phyloP scores from a whole-genome alignment of 306 rosid species.

The Carpinus viminea region DNA sequence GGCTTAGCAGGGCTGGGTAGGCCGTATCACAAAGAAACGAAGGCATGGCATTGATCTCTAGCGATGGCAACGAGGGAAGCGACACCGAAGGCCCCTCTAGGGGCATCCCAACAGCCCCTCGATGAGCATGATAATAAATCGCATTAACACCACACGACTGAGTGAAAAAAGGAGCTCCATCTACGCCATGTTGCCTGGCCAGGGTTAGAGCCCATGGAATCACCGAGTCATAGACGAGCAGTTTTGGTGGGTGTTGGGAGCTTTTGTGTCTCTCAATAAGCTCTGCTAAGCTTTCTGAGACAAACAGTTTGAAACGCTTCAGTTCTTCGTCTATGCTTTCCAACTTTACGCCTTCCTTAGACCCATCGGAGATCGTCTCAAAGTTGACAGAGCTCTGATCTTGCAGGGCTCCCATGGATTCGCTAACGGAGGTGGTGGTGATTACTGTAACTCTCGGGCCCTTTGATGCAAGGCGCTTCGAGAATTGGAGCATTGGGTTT shows the following conservation, averaged over 20 bases:
- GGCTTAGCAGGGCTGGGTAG: background rate
- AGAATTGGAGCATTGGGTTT: conserved; percentile 34
- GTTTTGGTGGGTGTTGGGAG: background rate
- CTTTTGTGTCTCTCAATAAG: background rate
- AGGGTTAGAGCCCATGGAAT: conserved; percentile 37
- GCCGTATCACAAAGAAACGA: conserved; percentile 1
- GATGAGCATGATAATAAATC: conserved; percentile 11
- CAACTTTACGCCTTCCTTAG: background rate
- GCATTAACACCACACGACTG: conserved; percentile 16
- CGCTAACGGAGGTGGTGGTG: conserved; percentile 4
- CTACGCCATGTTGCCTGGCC: conserved; percentile 25
- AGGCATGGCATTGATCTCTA: conserved; percentile 9
- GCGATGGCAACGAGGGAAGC: conserved; percentile 21
- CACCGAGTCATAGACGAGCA: conserved; percentile 26
- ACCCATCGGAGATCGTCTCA: conserved; percentile 27
- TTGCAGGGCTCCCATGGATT: background rate
- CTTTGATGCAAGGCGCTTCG: conserved; percentile 28
- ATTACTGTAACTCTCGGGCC: conserved; percentile 28
- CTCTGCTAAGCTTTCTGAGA: conserved; percentile 6
- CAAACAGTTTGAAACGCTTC: background rate
- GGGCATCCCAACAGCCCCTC: conserved; percentile 9
- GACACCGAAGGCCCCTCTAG: background rate
- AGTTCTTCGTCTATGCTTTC: background rate
- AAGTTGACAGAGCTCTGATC: background rate
- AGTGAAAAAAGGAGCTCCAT: conserved; percentile 32